Conservation (phyloP, 78 protist genomes). For the Cavenderia fasciculata region DNA sequence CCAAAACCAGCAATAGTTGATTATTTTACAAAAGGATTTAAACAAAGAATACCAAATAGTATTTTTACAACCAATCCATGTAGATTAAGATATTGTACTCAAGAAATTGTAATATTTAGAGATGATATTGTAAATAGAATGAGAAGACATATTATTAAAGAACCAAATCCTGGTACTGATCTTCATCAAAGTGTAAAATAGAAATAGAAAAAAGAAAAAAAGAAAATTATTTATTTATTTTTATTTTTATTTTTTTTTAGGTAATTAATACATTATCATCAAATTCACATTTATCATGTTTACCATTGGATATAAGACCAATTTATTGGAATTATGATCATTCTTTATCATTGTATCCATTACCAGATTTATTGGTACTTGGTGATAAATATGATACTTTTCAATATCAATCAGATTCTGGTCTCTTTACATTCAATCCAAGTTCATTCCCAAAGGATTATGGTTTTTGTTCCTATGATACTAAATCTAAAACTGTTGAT, state of each 20-base stretch:
- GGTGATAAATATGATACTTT: constrained; percentile 55
- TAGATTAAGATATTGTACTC: constrained; percentile 77
- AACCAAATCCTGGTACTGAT: constrained; percentile 4
- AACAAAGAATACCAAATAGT: not conserved
- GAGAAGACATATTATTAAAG: constrained; percentile 74
- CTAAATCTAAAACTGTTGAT: not conserved
- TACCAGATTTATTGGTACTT: constrained; percentile 76
- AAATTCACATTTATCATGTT: constrained; percentile 80
- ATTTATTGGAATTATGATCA: constrained; percentile 85
- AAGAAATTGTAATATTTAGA: constrained; percentile 79
- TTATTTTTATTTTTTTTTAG: not conserved
- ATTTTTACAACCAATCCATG: constrained; percentile 78
- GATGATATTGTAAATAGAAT: constrained; percentile 79
- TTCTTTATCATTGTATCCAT: constrained; percentile 77
- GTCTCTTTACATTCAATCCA: constrained; percentile 33
- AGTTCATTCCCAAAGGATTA: constrained; percentile 62
- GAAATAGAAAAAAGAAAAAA: too few relatives aligned
- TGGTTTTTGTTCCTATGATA: constrained; percentile 51
- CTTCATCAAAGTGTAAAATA: constrained; percentile 44
- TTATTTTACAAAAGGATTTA: constrained; percentile 23
- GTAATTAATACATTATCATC: not conserved
- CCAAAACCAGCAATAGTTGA: constrained; percentile 56
- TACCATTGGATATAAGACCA: constrained; percentile 78
- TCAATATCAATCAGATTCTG: not conserved
- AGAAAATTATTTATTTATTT: not conserved